Evolutionary conservation across 176 grass and related monocot species (phyloP).

Genomic region (Musa schizocarpa): DNA sequence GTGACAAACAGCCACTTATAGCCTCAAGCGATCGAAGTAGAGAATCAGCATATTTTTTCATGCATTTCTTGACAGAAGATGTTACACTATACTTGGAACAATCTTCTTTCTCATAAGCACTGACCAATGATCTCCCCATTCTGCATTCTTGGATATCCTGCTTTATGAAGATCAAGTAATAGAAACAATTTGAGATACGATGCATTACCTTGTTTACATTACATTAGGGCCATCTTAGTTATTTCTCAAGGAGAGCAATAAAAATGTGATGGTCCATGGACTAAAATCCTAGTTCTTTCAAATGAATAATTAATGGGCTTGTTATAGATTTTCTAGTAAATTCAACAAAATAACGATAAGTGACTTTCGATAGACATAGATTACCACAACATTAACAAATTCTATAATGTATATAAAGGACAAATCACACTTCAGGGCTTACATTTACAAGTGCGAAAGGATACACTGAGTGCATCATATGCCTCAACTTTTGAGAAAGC

Average conservation of each 20-base stretch:
- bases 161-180: background rate
- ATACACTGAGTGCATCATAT: background rate
- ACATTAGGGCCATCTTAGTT: background rate
- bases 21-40: conserved; percentile 73
- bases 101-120: conserved; percentile 65
- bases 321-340: no score
- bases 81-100: conserved; percentile 47
- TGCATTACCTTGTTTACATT: background rate
- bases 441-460: background rate
- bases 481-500: background rate
- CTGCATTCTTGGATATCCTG: conserved; percentile 68
- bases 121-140: conserved; percentile 50
- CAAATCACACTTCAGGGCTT: background rate
- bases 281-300: background rate
- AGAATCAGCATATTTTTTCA: conserved; percentile 94
- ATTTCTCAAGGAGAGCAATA: background rate
- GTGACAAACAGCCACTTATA: conserved; percentile 69
- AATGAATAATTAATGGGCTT: background rate
- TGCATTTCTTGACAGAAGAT: conserved; percentile 69
- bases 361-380: no score
- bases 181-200: background rate
- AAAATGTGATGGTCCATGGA: background rate
- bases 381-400: no score
- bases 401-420: background rate
- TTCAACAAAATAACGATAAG: no score